phyloP scores from a whole-genome alignment of 2,329 filamentous ascomycete species.

The Neurospora crassa region DNA sequence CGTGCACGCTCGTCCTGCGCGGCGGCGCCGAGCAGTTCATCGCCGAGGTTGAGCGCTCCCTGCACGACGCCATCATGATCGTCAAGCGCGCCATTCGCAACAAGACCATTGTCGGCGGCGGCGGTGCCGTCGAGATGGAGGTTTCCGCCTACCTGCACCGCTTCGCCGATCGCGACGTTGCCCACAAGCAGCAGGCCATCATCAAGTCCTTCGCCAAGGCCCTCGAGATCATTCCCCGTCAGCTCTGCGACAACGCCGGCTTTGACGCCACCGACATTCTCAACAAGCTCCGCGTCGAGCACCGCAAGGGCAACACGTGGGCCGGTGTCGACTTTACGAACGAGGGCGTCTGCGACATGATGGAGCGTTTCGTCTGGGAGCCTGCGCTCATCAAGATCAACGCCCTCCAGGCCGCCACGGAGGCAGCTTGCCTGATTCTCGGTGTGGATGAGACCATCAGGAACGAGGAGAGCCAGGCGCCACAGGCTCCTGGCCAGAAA shows the following conservation, averaged over 20 bases:
- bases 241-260: constrained; percentile 96
- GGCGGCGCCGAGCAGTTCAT: constrained; percentile 99
- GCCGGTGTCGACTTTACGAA: constrained; percentile 90
- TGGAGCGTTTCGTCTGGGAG: constrained; percentile 96
- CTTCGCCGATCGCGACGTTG: constrained; percentile 85
- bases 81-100: constrained; percentile 97
- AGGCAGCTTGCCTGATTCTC: constrained; percentile 90
- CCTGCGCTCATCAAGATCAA: constrained; percentile 94
- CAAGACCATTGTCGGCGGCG: constrained; percentile 87
- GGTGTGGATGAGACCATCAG: constrained; percentile 97
- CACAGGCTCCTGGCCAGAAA: constrained; percentile 68
- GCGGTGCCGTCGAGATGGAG: constrained; percentile 95
- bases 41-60: constrained; percentile 91
- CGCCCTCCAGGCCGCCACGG: constrained; percentile 89
- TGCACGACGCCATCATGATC: constrained; percentile 99
- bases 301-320: constrained; percentile 87
- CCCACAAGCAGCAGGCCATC: constrained; percentile 91
- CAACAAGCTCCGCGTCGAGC: constrained; percentile 91
- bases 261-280: constrained; percentile 98
- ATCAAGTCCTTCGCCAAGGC: constrained; percentile 98
- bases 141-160: constrained; percentile 85
- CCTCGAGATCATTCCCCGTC: constrained; percentile 89
- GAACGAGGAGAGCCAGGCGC: constrained; percentile 85
- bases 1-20: constrained; percentile 88
- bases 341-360: constrained; percentile 89